These are phyloP conservation scores for Globisporangium takayamanum DNA, from an alignment of 352 stramenopile species.

Conservation along the genomic window DNA sequence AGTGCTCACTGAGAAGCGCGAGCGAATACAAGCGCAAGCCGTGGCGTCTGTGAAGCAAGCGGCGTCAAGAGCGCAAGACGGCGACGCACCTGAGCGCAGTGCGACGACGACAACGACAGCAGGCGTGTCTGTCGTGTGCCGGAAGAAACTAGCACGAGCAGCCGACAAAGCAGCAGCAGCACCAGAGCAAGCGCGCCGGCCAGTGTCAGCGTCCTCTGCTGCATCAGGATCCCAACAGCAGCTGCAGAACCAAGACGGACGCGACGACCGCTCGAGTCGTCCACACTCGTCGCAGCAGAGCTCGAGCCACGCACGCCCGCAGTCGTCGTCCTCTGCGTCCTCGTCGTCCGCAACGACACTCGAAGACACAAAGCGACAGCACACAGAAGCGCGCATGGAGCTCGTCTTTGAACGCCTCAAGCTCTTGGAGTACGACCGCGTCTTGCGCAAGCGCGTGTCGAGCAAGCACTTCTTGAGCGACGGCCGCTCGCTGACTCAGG, in stretches of 20 bases:
- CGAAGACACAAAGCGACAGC: conserved; percentile 15
- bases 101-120: neutral
- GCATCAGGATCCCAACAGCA: conserved; percentile 4
- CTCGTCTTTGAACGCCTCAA: conserved; percentile 61
- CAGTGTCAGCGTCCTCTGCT: neutral
- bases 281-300: conserved; percentile 28
- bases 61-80: neutral
- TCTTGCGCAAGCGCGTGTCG: conserved; percentile 34
- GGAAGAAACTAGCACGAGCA: neutral
- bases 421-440: conserved; percentile 39
- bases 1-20: conserved; percentile 9
- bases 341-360: neutral
- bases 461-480: conserved; percentile 38
- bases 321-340: neutral
- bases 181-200: neutral
- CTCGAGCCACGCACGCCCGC: neutral
- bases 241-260: neutral
- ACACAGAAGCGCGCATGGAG: conserved; percentile 49
- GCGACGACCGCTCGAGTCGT: conserved; percentile 15
- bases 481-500: neutral
- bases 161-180: neutral
- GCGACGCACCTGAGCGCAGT: neutral
- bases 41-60: neutral
- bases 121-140: neutral
- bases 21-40: conserved; percentile 6